Evolutionary conservation across 129 eudicot genomes (phyloP), one percentile per base, ranked within the genome.

Genomic region (Mikania micrantha): DNA sequence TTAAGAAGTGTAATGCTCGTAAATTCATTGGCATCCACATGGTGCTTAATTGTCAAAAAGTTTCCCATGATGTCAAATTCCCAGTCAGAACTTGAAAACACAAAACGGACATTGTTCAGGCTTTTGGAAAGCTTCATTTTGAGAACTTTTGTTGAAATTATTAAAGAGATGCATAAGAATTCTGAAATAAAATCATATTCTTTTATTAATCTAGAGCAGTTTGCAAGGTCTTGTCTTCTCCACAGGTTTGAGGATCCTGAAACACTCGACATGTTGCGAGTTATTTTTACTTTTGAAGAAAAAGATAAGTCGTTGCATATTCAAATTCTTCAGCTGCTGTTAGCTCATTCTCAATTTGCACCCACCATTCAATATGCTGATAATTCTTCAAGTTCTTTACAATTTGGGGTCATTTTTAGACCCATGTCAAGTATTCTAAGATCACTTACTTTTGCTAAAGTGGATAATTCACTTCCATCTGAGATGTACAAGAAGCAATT

Each of bases 381-480:
- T 17, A 60, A 34, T 40, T 64, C 90, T 63, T 68, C 77, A 60
- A 62, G 52, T 29, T 70, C 68, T 72, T 22, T 78, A 66, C 85
- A 80, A 53, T 79, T 79, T 64, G 99, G 96, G 36, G 41, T 87
- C 73, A 75, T 80, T 34, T 83, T 85, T 66, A 76, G 82, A 70
- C 95, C 97, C 70, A 82, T 87, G 85, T 81, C 85, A 40, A 87
- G 97, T 83, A 87, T 94, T 69, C 65, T 94, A 78, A 85, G 83
- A 74, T 85, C 90, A 17, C 74, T 77, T 50, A 71, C 63, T 62
- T 40, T 83, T 68, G 36, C 71, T 60, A 21, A 22, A 21, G 28
- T 52, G 19, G 72, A 61, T 5, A 65, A 77, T 34, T 59, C 50
- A 29, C 60, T 31, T 16, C 12, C 67, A 69, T 80, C 74, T 41